Conservation (phyloP, 2,329 filamentous ascomycete genomes). For the Cladobotryum protrusum region DNA sequence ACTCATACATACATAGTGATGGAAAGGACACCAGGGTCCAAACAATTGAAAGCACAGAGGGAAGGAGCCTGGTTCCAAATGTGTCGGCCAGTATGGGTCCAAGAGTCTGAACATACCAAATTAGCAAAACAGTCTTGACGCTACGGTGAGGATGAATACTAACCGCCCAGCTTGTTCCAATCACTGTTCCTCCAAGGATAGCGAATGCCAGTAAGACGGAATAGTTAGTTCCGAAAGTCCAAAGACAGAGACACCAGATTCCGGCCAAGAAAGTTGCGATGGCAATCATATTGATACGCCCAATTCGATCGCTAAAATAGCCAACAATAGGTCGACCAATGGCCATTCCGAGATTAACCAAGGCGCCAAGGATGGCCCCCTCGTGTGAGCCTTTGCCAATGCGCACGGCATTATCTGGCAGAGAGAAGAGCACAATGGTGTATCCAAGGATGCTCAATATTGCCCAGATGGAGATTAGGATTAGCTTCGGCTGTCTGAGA, state of each 20-base stretch:
- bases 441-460: slow-evolving; percentile 60
- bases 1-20: slow-evolving; percentile 3
- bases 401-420: slow-evolving; percentile 55
- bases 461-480: slow-evolving; percentile 53
- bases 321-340: slow-evolving; percentile 55
- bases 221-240: slow-evolving; percentile 2
- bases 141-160: background rate
- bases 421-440: slow-evolving; percentile 56
- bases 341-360: slow-evolving; percentile 58
- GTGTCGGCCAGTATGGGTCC: slow-evolving; percentile 5
- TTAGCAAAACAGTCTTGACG: background rate
- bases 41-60: slow-evolving; percentile 6
- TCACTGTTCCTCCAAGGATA: slow-evolving; percentile 1
- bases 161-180: slow-evolving; percentile 6
- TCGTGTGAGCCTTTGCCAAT: slow-evolving; percentile 55
- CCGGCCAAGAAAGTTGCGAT: slow-evolving; percentile 35
- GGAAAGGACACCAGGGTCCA: slow-evolving; percentile 3
- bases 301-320: slow-evolving; percentile 54
- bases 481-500: slow-evolving; percentile 42
- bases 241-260: slow-evolving; percentile 6
- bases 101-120: background rate
- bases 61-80: slow-evolving; percentile 8
- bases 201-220: background rate
- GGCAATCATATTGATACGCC: slow-evolving; percentile 56
- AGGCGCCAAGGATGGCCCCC: slow-evolving; percentile 53